These are phyloP conservation scores for Globisporangium megalacanthum DNA, from an alignment of 352 stramenopile species.

Conservation along the genomic window DNA sequence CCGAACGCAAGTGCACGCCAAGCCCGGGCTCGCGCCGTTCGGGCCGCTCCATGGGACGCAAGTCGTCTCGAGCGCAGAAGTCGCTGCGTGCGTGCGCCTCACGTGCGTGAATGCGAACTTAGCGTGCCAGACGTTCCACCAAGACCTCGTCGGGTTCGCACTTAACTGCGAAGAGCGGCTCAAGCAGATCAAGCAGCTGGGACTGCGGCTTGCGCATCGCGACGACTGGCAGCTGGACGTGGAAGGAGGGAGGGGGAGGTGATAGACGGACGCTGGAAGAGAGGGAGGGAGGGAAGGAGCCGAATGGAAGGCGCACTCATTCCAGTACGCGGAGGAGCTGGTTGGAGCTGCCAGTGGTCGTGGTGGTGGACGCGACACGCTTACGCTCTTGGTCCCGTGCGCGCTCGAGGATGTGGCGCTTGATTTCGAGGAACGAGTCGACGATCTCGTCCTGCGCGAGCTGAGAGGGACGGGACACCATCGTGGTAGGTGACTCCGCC, in stretches of 20 bases:
- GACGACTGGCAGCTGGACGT: conserved; percentile 50
- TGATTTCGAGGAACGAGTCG: conserved; percentile 86
- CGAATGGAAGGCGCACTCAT: background rate
- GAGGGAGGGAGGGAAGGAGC: too few species aligned
- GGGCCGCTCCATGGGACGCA: conserved; percentile 71
- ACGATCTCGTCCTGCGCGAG: conserved; percentile 84
- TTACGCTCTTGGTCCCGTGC: conserved; percentile 44
- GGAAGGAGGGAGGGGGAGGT: background rate
- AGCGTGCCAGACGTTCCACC: conserved; percentile 77
- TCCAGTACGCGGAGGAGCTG: conserved; percentile 10
- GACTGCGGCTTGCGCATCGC: conserved; percentile 38
- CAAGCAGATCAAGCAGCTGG: conserved; percentile 86
- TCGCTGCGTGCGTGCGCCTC: conserved; percentile 65
- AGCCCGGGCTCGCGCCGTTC: conserved; percentile 67
- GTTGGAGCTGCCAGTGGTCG: conserved; percentile 1
- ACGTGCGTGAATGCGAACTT: conserved; percentile 83
- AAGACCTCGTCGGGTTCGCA: conserved; percentile 74
- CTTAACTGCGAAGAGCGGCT: conserved; percentile 80
- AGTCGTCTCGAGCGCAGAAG: conserved; percentile 50
- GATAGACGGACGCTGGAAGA: background rate
- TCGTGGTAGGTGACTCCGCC: background rate
- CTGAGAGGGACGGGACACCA: conserved; percentile 19
- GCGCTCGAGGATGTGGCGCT: conserved; percentile 73
- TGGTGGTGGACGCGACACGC: conserved; percentile 5
- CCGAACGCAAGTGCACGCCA: conserved; percentile 65